Percentiles rank a stretch among this genome's conserved stretches.
These are phyloP conservation scores for Euphorbia peplus DNA, from an alignment of 345 rosid species.

Conservation along the genomic window DNA sequence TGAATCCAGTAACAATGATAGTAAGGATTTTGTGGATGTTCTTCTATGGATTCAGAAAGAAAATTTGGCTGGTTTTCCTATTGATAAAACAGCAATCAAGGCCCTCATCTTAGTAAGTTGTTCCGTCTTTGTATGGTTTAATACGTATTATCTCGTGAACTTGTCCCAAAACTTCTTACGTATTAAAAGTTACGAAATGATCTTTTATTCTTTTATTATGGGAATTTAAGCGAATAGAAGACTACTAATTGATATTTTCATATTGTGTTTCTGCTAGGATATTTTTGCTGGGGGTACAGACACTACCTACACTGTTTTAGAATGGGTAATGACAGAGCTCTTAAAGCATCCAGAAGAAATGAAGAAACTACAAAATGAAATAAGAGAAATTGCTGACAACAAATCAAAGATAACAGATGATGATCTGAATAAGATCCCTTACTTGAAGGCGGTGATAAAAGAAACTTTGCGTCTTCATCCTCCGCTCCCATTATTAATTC, in stretches of 20 bases:
- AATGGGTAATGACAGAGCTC: no score
- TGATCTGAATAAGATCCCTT: conserved; percentile 22
- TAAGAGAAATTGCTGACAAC: neutral
- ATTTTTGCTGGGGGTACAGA: no score
- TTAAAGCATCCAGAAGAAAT: conserved; percentile 29
- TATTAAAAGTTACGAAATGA: no score
- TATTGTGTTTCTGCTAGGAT: no score
- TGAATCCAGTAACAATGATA: neutral
- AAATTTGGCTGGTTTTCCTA: conserved; percentile 2
- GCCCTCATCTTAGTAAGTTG: conserved; percentile 33
- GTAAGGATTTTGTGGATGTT: conserved; percentile 32
- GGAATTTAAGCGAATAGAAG: no score
- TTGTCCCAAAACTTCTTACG: no score
- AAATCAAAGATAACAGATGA: conserved; percentile 7
- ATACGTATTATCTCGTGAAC: no score
- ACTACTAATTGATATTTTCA: no score
- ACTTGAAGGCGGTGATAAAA: conserved; percentile 35
- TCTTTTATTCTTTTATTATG: no score
- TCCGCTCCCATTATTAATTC: conserved; percentile 35
- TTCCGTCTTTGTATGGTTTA: no score
- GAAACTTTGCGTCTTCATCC: conserved; percentile 39
- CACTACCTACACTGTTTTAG: no score
- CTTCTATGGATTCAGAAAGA: conserved; percentile 26
- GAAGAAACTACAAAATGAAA: conserved; percentile 24
- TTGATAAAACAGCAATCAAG: conserved; percentile 22